Percentiles rank a stretch among this genome's conserved stretches.
phyloP scores from a whole-genome alignment of 2,329 filamentous ascomycete genomes.

The Rutstroemia sp. region DNA sequence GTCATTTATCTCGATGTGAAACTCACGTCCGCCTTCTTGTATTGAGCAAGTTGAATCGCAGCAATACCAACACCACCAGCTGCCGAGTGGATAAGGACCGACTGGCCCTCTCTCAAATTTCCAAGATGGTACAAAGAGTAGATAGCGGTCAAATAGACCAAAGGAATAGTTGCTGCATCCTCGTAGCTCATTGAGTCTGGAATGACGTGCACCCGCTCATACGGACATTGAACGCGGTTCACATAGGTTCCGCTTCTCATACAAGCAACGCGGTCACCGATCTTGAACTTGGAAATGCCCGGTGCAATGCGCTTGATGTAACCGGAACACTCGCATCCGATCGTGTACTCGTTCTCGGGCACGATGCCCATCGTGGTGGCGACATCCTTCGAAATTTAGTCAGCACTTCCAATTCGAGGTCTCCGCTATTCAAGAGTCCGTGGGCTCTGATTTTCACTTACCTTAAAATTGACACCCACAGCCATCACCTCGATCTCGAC shows the following conservation, averaged over 20 bases:
- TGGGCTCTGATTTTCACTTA: too few relatives aligned
- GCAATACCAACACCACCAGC: constrained; percentile 28
- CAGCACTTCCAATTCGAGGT: too few relatives aligned
- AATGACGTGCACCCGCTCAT: constrained; percentile 24
- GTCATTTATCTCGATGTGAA: too few relatives aligned
- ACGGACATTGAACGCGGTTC: constrained; percentile 8
- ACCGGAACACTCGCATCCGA: constrained; percentile 24
- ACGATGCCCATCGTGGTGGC: constrained; percentile 20
- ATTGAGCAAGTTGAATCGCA: constrained; percentile 25
- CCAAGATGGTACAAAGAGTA: constrained; percentile 11
- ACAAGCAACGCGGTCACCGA: constrained; percentile 26
- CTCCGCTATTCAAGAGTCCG: too few relatives aligned
- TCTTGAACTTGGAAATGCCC: constrained; percentile 13
- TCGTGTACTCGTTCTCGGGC: constrained; percentile 9
- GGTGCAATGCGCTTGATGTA: constrained; percentile 21
- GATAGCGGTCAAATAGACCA: constrained; percentile 21
- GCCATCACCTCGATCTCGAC: too few relatives aligned
- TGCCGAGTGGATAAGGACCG: constrained; percentile 28
- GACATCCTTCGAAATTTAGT: too few relatives aligned
- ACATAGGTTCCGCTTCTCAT: too few relatives aligned
- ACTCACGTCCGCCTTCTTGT: too few relatives aligned
- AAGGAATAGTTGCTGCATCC: constrained; percentile 34
- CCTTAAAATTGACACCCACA: too few relatives aligned
- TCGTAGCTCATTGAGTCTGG: constrained; percentile 32
- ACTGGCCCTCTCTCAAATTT: constrained; percentile 16